phyloP scores from a whole-genome alignment of 768 basidiomycete genomes.

The Leccinum longicurvipes region DNA sequence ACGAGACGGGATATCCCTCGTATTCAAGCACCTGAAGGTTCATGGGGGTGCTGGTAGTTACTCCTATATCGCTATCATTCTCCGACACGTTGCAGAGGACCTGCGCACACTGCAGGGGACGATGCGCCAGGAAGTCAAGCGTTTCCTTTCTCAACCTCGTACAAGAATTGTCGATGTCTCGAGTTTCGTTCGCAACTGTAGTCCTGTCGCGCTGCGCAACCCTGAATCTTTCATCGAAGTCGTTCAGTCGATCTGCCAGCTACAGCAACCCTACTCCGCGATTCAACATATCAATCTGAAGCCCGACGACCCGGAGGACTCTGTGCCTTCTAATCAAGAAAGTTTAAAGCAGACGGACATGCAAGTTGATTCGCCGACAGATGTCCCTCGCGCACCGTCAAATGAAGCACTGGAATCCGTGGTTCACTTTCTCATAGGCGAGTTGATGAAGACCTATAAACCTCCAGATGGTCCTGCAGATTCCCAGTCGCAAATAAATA shows the following conservation, averaged over 20 bases:
- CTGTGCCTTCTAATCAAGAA: conserved; percentile 9
- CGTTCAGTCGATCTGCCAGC: conserved; percentile 65
- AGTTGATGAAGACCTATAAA: conserved; percentile 64
- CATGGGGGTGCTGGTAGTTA: conserved; percentile 64
- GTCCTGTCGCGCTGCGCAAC: conserved; percentile 79
- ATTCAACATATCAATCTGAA: conserved; percentile 60
- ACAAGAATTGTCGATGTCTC: conserved; percentile 64
- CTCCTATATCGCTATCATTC: conserved; percentile 79
- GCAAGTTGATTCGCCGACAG: conserved; percentile 49
- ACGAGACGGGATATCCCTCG: conserved; percentile 53
- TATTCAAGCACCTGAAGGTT: conserved; percentile 67
- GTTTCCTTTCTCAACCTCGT: conserved; percentile 74
- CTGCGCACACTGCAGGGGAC: conserved; percentile 54
- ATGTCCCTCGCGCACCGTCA: conserved; percentile 22
- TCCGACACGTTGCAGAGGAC: conserved; percentile 93
- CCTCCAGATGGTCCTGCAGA: conserved; percentile 34
- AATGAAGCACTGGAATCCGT: conserved; percentile 55
- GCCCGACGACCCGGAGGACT: conserved; percentile 29
- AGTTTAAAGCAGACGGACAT: conserved; percentile 41
- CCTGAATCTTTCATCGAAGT: conserved; percentile 71
- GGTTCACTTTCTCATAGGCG: conserved; percentile 68
- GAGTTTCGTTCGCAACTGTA: conserved; percentile 73
- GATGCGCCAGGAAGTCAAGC: conserved; percentile 81
- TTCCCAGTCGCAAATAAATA: conserved; percentile 10
- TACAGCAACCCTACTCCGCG: conserved; percentile 61